Base-by-base conservation (phyloP, 2,329 filamentous ascomycete genomes). In the Metarhizium humberi region DNA sequence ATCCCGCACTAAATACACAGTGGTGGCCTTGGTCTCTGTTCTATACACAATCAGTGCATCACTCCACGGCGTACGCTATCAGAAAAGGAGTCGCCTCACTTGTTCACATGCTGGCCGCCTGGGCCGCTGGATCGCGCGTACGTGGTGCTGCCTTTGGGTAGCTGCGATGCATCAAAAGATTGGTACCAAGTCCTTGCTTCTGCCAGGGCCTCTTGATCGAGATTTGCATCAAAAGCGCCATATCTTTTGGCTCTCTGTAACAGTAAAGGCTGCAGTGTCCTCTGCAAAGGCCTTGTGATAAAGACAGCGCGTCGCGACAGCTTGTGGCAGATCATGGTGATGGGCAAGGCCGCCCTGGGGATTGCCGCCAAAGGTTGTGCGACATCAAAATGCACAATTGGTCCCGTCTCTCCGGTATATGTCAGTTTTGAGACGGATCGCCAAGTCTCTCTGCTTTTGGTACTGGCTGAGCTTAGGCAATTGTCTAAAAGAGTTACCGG, bases 41-140 rank as follows among this genome's bases (percentile, higher is more conserved):
- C 80, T 84, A 60, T 58, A 67, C 75, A 5, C 60, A 45, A 68
- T 7, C 70, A 73, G 45, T 66, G 67, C 13, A 16, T 11, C 42
- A 45, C 42, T 7, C 18, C 42, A 45, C 50, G 63, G 8, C 16
- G 29, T 7, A 13, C 4, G 20, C 11, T 32, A 32, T 29, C 25
- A 25, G 29, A 18, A 7, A 43, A 45, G 3, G 8, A 66, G 18
- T 10, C 43, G 5, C 16, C 75, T 53, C 62, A 84, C 81, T 84
- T 84, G 63, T 84, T 84, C 36, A 84, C 80, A 62, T 84, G 79
- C 60, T 84, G 81, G 2, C 81, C 81, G 13, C 81, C 81, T 2
- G 81, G 80, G 0, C 81, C 81, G 60, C 79, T 82, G 3, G 81
- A 83, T n/a, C 81, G 73, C 2, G 81, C 75, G 64, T 75, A 84